A percentile compares a stretch with the other conserved stretches of the same genome.
phyloP scores from a whole-genome alignment of 495 filamentous ascomycete species.

The Choiromyces venosus region DNA sequence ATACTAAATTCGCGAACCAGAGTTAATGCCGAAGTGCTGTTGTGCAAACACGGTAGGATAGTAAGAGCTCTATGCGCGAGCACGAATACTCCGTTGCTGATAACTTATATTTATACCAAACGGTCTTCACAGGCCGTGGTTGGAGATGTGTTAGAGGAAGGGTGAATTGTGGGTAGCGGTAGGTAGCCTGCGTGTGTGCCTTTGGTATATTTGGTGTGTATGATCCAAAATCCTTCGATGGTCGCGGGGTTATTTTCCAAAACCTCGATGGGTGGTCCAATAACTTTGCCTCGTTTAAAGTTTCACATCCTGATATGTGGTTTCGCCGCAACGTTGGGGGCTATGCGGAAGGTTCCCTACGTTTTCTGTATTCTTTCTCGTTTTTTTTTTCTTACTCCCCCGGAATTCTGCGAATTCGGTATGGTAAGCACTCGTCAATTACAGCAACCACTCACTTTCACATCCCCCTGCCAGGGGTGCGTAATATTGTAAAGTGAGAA shows the following conservation, averaged over 20 bases:
- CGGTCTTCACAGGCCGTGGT: background rate
- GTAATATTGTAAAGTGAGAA: background rate
- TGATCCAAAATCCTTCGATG: background rate
- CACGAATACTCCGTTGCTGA: background rate
- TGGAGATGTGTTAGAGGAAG: background rate
- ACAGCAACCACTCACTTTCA: background rate
- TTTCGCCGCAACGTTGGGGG: background rate
- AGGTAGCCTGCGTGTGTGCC: background rate
- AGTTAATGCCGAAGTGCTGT: background rate
- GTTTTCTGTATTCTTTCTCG: background rate
- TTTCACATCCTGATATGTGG: background rate
- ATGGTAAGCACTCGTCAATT: background rate
- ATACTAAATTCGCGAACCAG: background rate
- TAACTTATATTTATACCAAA: background rate
- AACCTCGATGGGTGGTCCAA: background rate
- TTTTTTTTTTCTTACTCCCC: background rate
- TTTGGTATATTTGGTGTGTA: background rate
- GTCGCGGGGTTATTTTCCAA: too few relatives aligned
- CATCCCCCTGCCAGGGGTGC: background rate
- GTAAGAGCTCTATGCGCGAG: background rate
- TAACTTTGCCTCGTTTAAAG: background rate
- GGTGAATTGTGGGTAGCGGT: background rate
- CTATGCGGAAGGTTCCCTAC: background rate
- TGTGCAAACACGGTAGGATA: background rate
- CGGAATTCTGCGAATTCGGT: background rate